Evolutionary conservation across 805 yeast genomes (phyloP), one percentile per base, ranked within the genome.

Genomic region (Wickerhamomyces chambardii): DNA sequence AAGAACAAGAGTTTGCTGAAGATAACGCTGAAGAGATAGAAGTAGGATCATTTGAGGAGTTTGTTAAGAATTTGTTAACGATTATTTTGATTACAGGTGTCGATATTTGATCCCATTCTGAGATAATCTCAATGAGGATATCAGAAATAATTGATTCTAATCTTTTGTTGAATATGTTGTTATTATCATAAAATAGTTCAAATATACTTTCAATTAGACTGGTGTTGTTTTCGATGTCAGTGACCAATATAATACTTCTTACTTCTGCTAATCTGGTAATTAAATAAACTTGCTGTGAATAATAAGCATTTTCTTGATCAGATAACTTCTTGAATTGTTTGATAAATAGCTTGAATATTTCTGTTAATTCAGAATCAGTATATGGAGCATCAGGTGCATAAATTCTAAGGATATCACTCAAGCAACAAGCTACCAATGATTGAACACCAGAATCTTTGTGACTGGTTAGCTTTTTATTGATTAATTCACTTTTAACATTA

Each of bases 301-400:
- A 78, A 48, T 74, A 77, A 0, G 84, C 73, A 41, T 74, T 72
- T 15, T 75, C 77, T 8, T 60, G 61, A 37, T 77, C 77, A 5
- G 64, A 51, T 29, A 85, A 55, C 32, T 64, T 67, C 36, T 65
- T 65, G 43, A 89, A 72, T 50, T 83, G 87, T 19, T 59, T 53
- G 40, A 81, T 67, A 47, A 86, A 74, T 7, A 84, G 63, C 43
- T 68, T 72, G 60, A 87, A 85, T 15, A 85, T 70, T 4, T 65
- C 77, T 1, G 75, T 62, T 28, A 87, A 62, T 44, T 81, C 78
- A 2, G 61, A 42, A 17, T 77, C 75, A 2, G 82, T 74, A 55
- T 70, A 87, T 4, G 97, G 96, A 6, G 95, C 95, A 51, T 87
- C 84, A 0, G 96, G 96, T 1, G 95, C 96, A 48, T 69, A 80